Base-by-base conservation (phyloP, 2,329 filamentous ascomycete genomes). In the Fusarium compactum region DNA sequence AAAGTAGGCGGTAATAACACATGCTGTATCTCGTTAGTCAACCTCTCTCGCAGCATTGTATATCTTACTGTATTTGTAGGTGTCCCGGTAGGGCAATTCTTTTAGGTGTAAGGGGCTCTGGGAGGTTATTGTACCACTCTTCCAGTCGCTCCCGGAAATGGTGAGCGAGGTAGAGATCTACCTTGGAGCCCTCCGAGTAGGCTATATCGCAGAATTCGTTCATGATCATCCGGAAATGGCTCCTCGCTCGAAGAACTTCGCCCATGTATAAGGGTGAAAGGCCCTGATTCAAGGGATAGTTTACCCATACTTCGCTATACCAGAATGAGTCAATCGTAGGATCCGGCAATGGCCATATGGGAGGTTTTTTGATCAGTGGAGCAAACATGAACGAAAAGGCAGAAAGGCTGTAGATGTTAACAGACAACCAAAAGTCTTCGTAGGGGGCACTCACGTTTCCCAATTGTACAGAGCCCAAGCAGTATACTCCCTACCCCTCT, bases 251-350 rank as follows among this genome's bases (percentile, higher is more conserved):
- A 45, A 82, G 76, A 6, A 78, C 59, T 2, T 77, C 63, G 1
- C 77, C 76, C 52, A 79, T 75, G 18, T 71, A 53, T 1, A 69
- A 70, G 0, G 76, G 67, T 9, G 71, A 69, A 2, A 76, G 69
- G 1, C 62, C 63, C 0, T 67, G 47, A 12, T 65, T 70, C 8
- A 73, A 32, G 1, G 81, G 80, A 56, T 82, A 83, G 22, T 73
- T 78, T 1, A 82, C 60, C 74, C 75, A 78, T 4, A 80, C 68
- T 46, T 83, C 80, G 7, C 80, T 79, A 30, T 80, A 82, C 73
- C 76, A 82, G 1, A 53, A 46, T 0, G 65, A 2, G 8, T 76
- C 65, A 2, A 72, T 14, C 5, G 58, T 47, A 0, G 75, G 65
- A 24, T 79, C 73, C 11, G 79, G 81, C 3, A 82, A 62, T 5